Conservation (phyloP, 768 basidiomycete species). For the Tricholoma terreum region DNA sequence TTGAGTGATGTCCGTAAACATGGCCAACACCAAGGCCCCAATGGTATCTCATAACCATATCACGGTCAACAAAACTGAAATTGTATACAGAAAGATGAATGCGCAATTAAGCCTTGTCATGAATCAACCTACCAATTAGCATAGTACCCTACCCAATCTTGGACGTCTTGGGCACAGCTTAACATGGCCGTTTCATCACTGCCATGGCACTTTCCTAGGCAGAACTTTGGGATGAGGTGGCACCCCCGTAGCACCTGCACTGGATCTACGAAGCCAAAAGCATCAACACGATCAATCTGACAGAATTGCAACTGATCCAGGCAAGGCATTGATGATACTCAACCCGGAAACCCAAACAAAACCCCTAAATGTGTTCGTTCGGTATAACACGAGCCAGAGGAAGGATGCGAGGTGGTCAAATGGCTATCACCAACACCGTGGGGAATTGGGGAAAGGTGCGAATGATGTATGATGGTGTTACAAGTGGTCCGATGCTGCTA, state of each 20-base stretch:
- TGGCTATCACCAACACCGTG: no score
- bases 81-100: no score
- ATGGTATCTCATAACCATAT: no score
- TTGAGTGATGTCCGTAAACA: not conserved
- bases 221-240: constrained; percentile 12
- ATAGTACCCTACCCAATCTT: not conserved
- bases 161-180: not conserved
- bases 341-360: no score
- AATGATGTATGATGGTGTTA: no score
- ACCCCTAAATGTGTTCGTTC: no score
- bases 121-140: not conserved
- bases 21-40: constrained; percentile 4
- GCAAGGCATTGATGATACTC: no score
- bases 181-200: not conserved
- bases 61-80: constrained; percentile 6
- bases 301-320: not conserved
- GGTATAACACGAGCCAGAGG: no score
- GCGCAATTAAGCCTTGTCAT: no score
- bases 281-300: not conserved
- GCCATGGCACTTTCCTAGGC: not conserved
- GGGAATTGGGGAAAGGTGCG: no score
- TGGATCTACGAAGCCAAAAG: constrained; percentile 19
- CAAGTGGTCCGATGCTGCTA: no score
- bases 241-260: constrained; percentile 9
- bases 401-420: no score